A percentile compares a stretch with the other conserved stretches of the same genome.
These are phyloP conservation scores for Fistulina hepatica DNA, from an alignment of 1,284 basidiomycete species.

Conservation along the genomic window DNA sequence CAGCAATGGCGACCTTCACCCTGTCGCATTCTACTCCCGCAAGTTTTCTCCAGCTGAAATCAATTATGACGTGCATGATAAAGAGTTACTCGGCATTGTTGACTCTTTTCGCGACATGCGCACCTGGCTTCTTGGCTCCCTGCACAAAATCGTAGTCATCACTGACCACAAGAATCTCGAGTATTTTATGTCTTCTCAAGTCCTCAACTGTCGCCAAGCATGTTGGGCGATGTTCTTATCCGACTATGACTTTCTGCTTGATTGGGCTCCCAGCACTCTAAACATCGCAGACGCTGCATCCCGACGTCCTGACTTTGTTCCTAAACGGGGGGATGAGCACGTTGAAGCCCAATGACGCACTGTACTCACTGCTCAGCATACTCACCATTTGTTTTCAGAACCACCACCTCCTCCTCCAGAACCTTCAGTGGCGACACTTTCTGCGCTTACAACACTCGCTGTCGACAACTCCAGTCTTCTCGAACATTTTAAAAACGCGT, in stretches of 20 bases:
- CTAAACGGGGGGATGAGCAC: constrained; percentile 26
- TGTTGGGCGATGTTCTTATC: constrained; percentile 6
- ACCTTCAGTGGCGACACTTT: constrained; percentile 8
- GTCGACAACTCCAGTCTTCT: constrained; percentile 24
- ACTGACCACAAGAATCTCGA: constrained; percentile 19
- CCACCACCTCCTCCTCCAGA: too few species aligned
- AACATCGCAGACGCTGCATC: constrained; percentile 28
- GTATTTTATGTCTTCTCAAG: constrained; percentile 5
- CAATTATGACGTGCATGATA: constrained; percentile 35
- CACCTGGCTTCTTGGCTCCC: constrained; percentile 11
- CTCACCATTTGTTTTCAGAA: constrained; percentile 14
- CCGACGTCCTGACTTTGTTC: constrained; percentile 21
- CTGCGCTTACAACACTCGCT: constrained; percentile 19
- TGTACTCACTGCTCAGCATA: constrained; percentile 19
- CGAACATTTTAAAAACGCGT: constrained; percentile 19
- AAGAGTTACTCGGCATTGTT: constrained; percentile 29
- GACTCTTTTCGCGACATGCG: constrained; percentile 14
- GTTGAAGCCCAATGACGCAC: constrained; percentile 12
- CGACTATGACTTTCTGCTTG: constrained; percentile 13
- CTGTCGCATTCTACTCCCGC: constrained; percentile 25
- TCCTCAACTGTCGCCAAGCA: constrained; percentile 4
- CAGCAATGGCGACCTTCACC: constrained; percentile 24
- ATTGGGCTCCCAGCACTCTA: constrained; percentile 17
- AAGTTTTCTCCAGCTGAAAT: constrained; percentile 23
- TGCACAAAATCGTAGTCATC: constrained; percentile 9